Evolutionary conservation across 2,329 filamentous ascomycete species (phyloP), one percentile per base, ranked within the genome.

Genomic region (Aspergillus floridensis): DNA sequence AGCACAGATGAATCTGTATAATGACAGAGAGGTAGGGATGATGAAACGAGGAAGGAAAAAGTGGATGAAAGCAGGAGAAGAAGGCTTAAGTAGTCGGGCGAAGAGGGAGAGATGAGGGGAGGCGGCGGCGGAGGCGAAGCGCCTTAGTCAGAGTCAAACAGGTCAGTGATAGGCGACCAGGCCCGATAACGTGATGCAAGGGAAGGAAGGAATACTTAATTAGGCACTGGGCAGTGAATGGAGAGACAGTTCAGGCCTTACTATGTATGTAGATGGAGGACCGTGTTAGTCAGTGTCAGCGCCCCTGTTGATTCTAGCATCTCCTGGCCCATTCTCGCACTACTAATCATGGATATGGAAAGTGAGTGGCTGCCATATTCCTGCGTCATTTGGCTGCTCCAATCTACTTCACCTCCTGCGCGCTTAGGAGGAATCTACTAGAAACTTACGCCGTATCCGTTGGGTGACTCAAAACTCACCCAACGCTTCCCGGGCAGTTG

Each of bases 161-260:
- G 16, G 61, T 54, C 59, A 64, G 59, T 62, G 63, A 71, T 70
- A 66, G 70, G 66, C 67, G 31, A 44, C 38, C 38, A 44, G 38
- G 24, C 22, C 21, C 66, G 70, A 67, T 69, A 68, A 65, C 62
- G 63, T 64, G 67, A 66, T 65, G 60, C 56, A 63, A 59, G 61
- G 60, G 55, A 58, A 59, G 48, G 46, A 19, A 19, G 16, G 58
- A 46, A 55, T 24, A 59, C 52, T 54, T 51, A 56, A 53, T 47
- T 32, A 54, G 38, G 32, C 26, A 53, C n/a, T 38, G 57, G 38
- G 32, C 26, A 53, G 24, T 38, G 51, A 53, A 55, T 22, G 22
- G 22, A 58, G 35, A 26, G 46, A 12, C 22, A 47, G 38, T 35
- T 46, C n/a, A 22, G 35, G 46, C 21, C 24, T 29, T 7, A 29